Base-by-base conservation (phyloP, 2,329 filamentous ascomycete genomes). In the Pyrenophora teres region DNA sequence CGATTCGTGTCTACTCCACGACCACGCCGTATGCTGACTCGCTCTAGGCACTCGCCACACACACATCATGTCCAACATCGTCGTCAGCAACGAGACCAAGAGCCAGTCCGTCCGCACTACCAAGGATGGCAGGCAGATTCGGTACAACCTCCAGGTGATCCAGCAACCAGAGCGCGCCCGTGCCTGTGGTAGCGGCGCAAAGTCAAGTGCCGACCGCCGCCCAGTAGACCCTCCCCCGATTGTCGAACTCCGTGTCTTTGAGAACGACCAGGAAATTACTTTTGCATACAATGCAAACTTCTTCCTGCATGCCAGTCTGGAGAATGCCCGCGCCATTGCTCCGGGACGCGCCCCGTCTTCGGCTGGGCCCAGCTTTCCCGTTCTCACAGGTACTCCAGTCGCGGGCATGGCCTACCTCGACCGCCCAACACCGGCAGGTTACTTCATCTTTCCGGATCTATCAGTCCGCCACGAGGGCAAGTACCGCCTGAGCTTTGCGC, bases 361-460 rank as follows among this genome's bases (percentile, higher is more conserved):
- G n/a, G 83, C 88, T 9, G 84, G 39, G 4, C 50, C 85, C 42
- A 87, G 86, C 51, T 87, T 88, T 37, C 89, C 94, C 0, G 92
- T 97, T 19, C 79, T 99, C 62, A 97, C 93, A 0, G 94, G 94
- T 59, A 93, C 96, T 64, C 92, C 92, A 0, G 93, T 96, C 12
- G 94, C 93, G 15, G 94, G 93, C 51, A 96, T 97, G 83, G 92
- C 93, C 19, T 97, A 97, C 70, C 83, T 99, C 43, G 93, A 97
- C 71, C 88, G 93, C 38, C 94, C 94, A 1, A 76, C 73, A 2
- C 84, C 83, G 16, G 85, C 85, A 13, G 94, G 92, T 47, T 99
- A 97, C 75, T 99, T 99, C 75, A 90, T 99, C 73, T 99, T 99
- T 72, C 94, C 94, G 3, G 94, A 99, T 74, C 80, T 97, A 23